Percentiles rank a stretch among this genome's conserved stretches.
Evolutionary conservation across 805 yeast genomes (phyloP).

Genomic region (Candida ascalaphidarum): DNA sequence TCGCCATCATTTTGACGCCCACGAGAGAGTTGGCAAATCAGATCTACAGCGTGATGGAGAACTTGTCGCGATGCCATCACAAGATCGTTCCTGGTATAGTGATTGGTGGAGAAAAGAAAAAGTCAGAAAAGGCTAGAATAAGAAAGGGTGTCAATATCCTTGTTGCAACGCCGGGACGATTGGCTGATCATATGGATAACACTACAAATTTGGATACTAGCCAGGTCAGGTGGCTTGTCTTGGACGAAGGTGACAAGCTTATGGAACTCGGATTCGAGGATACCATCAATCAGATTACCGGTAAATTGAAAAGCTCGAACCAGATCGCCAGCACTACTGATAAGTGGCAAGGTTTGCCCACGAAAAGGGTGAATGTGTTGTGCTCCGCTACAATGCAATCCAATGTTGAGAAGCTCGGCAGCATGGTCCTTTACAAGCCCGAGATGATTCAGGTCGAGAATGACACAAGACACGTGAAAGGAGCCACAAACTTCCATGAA

Average conservation of each 20-base stretch:
- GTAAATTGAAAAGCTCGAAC: conserved; percentile 41
- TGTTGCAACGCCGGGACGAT: conserved; percentile 97
- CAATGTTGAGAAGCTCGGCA: conserved; percentile 73
- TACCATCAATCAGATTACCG: conserved; percentile 70
- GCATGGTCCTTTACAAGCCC: conserved; percentile 65
- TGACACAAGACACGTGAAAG: conserved; percentile 14
- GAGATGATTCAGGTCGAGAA: conserved; percentile 55
- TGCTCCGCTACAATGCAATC: conserved; percentile 93
- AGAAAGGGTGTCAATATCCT: conserved; percentile 93
- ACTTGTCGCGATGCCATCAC: conserved; percentile 67
- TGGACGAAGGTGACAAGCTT: conserved; percentile 95
- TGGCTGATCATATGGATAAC: conserved; percentile 89
- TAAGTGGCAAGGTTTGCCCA: conserved; percentile 54
- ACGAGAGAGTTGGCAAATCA: conserved; percentile 94
- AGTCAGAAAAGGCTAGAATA: conserved; percentile 89
- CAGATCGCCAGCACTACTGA: conserved; percentile 25
- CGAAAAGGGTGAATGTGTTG: conserved; percentile 62
- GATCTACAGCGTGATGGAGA: conserved; percentile 73
- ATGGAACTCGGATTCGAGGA: conserved; percentile 97
- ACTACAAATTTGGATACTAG: conserved; percentile 68
- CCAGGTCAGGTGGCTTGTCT: conserved; percentile 74
- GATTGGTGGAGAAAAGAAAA: conserved; percentile 97
- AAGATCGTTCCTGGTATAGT: conserved; percentile 92
- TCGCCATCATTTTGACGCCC: conserved; percentile 85
- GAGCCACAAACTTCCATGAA: conserved; percentile 21